Conservation (phyloP, 768 basidiomycete species). For the Leccinellum rugosiceps region DNA sequence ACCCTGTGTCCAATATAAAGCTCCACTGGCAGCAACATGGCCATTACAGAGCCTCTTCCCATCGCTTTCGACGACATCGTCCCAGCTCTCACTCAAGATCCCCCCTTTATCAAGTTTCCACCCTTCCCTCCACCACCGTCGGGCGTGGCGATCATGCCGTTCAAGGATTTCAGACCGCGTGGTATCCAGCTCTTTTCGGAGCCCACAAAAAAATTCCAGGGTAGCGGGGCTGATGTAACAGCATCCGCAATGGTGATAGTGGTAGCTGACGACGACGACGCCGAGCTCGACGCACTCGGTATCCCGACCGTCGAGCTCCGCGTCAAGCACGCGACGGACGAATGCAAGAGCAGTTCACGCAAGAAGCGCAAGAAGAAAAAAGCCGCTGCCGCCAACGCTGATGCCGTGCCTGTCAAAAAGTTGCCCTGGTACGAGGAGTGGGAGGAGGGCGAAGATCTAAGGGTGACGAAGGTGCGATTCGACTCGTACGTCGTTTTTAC, state of each 20-base stretch:
- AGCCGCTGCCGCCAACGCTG: conserved; percentile 9
- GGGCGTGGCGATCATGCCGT: conserved; percentile 50
- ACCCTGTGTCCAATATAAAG: conserved; percentile 11
- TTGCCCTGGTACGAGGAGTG: conserved; percentile 69
- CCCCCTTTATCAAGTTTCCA: conserved; percentile 36
- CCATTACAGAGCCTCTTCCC: conserved; percentile 11
- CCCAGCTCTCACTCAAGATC: conserved; percentile 10
- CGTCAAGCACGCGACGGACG: conserved; percentile 51
- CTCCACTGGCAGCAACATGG: conserved; percentile 21
- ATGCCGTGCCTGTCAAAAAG: conserved; percentile 22
- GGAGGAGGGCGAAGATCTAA: conserved; percentile 56
- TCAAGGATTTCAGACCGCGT: conserved; percentile 51
- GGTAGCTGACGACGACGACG: conserved; percentile 24
- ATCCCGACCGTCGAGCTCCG: conserved; percentile 61
- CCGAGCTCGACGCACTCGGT: conserved; percentile 63
- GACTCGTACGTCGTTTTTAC: conserved; percentile 47
- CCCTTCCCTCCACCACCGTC: conserved; percentile 47
- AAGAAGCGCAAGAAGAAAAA: conserved; percentile 47
- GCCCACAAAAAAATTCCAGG: conserved; percentile 13
- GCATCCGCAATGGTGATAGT: not conserved
- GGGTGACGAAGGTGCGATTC: conserved; percentile 39
- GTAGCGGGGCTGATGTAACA: conserved; percentile 25
- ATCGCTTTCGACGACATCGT: conserved; percentile 11
- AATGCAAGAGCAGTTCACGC: conserved; percentile 53
- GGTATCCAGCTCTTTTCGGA: conserved; percentile 56